Percentiles rank a stretch among this genome's conserved stretches.
Evolutionary conservation across 176 grass and related monocot genomes (phyloP).

Genomic region (Triticum urartu): DNA sequence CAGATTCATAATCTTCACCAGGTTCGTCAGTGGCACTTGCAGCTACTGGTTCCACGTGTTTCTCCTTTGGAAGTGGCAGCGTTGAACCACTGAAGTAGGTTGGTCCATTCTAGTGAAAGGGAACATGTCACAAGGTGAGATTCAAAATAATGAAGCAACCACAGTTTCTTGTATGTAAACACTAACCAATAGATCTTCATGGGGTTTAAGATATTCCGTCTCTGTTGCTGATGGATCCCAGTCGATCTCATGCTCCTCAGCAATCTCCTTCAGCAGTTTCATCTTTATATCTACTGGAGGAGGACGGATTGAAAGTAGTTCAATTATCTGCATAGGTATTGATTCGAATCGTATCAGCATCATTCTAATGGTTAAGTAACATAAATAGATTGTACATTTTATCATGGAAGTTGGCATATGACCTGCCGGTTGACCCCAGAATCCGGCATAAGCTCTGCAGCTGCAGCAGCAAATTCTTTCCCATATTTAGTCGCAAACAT

Average conservation of each 20-base stretch:
- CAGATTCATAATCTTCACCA: slow-evolving; percentile 58
- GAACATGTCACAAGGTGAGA: slow-evolving; percentile 8
- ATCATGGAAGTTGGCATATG: slow-evolving; percentile 16
- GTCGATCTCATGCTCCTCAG: slow-evolving; percentile 93
- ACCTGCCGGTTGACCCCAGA: slow-evolving; percentile 98
- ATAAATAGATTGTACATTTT: background rate
- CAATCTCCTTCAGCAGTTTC: slow-evolving; percentile 94
- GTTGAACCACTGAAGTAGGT: slow-evolving; percentile 68
- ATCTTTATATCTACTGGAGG: slow-evolving; percentile 77
- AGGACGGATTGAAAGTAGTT: slow-evolving; percentile 86
- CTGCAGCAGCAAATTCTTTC: slow-evolving; percentile 83
- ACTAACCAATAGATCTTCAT: slow-evolving; percentile 95
- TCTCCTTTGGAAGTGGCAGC: slow-evolving; percentile 72
- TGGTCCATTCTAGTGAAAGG: slow-evolving; percentile 76
- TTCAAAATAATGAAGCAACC: slow-evolving; percentile 10
- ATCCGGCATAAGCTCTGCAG: slow-evolving; percentile 84
- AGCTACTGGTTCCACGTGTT: slow-evolving; percentile 52
- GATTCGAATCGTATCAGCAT: background rate
- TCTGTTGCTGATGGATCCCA: slow-evolving; percentile 92
- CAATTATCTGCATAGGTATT: slow-evolving; percentile 76
- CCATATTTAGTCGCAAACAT: slow-evolving; percentile 93
- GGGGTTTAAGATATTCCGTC: slow-evolving; percentile 74
- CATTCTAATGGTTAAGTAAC: background rate
- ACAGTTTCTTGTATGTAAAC: background rate
- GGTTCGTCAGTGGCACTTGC: slow-evolving; percentile 25